phyloP scores from a whole-genome alignment of 768 basidiomycete species.

The Tephrocybe sp. region DNA sequence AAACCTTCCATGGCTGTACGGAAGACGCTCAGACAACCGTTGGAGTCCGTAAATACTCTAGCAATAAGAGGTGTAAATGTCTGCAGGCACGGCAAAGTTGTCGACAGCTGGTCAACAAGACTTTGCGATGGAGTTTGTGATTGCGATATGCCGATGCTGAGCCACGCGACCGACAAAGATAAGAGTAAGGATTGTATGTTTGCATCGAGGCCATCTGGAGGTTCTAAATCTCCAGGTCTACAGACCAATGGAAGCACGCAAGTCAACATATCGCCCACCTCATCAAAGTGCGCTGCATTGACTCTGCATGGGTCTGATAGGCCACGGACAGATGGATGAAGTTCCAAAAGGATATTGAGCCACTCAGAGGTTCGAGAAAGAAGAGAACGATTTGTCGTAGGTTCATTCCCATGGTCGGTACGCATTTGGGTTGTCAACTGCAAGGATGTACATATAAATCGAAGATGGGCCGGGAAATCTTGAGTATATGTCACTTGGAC shows the following conservation, averaged over 20 bases:
- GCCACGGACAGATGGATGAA: not conserved
- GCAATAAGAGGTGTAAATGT: constrained; percentile 17
- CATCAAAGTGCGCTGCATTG: not conserved
- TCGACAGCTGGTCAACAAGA: constrained; percentile 21
- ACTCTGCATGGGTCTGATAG: not conserved
- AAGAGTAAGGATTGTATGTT: constrained; percentile 12
- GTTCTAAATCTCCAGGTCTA: not conserved
- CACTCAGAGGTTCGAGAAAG: constrained; percentile 3
- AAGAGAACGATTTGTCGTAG: not conserved
- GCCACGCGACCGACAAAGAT: constrained; percentile 14
- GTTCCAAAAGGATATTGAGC: constrained; percentile 6
- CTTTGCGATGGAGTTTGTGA: not conserved
- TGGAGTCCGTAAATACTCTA: constrained; percentile 13
- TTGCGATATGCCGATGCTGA: not conserved
- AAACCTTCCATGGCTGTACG: constrained; percentile 22
- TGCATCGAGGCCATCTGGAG: not conserved
- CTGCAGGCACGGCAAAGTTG: constrained; percentile 22
- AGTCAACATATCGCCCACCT: constrained; percentile 6
- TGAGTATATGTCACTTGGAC: constrained; percentile 7
- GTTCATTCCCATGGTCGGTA: not conserved
- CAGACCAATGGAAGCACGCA: not conserved
- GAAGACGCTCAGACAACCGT: constrained; percentile 10
- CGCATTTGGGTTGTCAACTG: constrained; percentile 3
- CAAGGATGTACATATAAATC: constrained; percentile 27
- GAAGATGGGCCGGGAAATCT: constrained; percentile 24